These are phyloP conservation scores for Aegilops bicornis DNA, from an alignment of 176 grass and related monocot genomes.

Conservation along the genomic window DNA sequence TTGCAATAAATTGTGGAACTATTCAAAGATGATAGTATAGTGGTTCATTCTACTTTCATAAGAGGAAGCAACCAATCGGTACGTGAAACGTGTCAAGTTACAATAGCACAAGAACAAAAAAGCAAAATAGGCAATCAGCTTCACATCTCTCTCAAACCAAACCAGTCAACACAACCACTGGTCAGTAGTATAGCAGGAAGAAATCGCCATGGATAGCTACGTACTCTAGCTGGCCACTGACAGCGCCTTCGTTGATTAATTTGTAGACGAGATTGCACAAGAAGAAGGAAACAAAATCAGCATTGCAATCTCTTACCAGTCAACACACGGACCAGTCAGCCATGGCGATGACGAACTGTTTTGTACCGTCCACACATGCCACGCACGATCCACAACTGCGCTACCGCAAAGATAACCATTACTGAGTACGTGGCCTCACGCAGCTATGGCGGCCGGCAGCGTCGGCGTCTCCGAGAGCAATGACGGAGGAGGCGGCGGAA, in stretches of 20 bases:
- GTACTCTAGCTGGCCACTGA: neutral
- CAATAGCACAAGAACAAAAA: too few relatives aligned
- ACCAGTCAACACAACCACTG: neutral
- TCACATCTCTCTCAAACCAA: neutral
- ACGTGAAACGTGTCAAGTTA: too few relatives aligned
- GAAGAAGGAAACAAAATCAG: neutral
- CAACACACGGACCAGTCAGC: neutral
- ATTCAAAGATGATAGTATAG: too few relatives aligned
- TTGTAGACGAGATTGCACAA: neutral
- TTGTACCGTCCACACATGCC: neutral
- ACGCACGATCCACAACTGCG: too few relatives aligned
- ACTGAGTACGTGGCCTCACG: neutral
- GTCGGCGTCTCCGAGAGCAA: neutral
- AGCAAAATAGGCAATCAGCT: neutral
- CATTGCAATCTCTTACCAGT: neutral
- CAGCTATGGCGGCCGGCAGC: slow-evolving; percentile 40
- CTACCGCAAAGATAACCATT: too few relatives aligned
- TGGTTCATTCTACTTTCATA: too few relatives aligned
- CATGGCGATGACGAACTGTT: neutral
- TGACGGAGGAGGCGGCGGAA: slow-evolving; percentile 14
- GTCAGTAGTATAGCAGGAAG: neutral
- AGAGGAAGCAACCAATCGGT: too few relatives aligned
- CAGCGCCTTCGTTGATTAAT: neutral
- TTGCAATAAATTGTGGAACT: too few relatives aligned
- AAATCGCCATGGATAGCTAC: neutral